Evolutionary conservation across 495 filamentous ascomycete species (phyloP), one percentile per base, ranked within the genome.

Genomic region (Penicillium longicatenatum): DNA sequence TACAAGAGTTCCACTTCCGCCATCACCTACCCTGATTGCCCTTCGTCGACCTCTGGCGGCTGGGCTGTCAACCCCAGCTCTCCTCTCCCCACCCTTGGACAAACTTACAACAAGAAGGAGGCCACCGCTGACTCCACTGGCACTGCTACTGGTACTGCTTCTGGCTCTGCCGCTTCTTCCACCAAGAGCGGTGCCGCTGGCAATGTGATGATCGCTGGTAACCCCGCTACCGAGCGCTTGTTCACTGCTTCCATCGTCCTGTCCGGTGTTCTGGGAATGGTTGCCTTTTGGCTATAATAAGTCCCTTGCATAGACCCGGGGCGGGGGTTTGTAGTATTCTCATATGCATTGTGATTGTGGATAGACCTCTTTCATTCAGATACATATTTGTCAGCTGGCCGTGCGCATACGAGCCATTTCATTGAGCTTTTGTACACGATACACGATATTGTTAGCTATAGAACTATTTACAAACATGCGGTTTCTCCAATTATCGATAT

Each of bases 31-130:
- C 82, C 87, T 11, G 77, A 81, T 7, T 96, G 92, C 73, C 92
- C 92, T 11, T 69, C 82, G 3, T 87, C 82, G 21, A 93, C 89
- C 0, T 59, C 79, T 1, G 83, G 81, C 49, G 82, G 84, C 45
- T 96, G 91, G 91, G 74, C 82, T 37, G 84, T 94, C 6, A 71
- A 90, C 58, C 86, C 88, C 17, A 84, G 83, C 64, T 80, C 84
- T 2, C 70, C 82, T 7, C 78, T 93, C 11, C 91, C 91, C 0
- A 88, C 82, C 16, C 54, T 96, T 8, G 89, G 87, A 9, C 65
- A 75, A 44, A 67, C 55, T n/a, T 75, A 66, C 57, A 65, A 54
- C 42, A 58, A 57, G 50, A 35, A 33, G 0, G 41, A 8, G 12
- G 12, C 54, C 24, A 41, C 45, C n/a, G 44, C 55, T 29, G 47